phyloP scores from a whole-genome alignment of 2,329 filamentous ascomycete species.

The Emydomyces testavorans region DNA sequence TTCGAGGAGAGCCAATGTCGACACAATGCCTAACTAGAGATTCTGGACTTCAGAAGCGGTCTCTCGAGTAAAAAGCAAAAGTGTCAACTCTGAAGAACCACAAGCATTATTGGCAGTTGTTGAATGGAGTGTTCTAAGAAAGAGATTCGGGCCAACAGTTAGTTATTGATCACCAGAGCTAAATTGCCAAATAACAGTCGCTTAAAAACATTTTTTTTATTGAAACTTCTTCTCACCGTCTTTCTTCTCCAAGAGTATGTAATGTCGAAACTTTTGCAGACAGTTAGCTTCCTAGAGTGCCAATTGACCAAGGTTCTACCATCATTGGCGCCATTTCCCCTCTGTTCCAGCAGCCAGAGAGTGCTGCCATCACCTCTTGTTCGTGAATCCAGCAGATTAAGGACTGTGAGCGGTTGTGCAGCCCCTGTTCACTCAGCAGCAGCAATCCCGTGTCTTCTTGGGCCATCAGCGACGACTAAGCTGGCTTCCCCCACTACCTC shows the following conservation, averaged over 20 bases:
- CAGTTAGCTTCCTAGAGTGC: constrained; percentile 2
- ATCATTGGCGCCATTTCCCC: constrained; percentile 1
- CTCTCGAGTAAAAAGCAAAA: not conserved
- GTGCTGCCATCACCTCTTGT: not conserved
- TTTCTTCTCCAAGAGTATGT: not conserved
- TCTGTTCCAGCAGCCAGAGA: constrained; percentile 1
- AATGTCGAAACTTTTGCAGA: constrained; percentile 6
- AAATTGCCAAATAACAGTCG: not conserved
- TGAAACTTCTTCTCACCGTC: not conserved
- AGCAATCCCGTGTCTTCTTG: no score
- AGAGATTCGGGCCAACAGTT: constrained; percentile 4
- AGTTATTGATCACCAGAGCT: constrained; percentile 4
- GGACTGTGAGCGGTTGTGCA: constrained; percentile 6
- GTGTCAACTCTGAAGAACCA: not conserved
- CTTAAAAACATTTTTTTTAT: constrained; percentile 3
- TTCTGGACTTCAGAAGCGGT: not conserved
- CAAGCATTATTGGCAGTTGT: not conserved
- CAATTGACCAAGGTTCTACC: constrained; percentile 10
- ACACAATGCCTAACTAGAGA: no score
- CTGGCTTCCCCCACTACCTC: constrained; percentile 33
- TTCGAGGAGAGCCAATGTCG: not conserved
- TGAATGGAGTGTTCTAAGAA: not conserved
- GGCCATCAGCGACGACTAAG: constrained; percentile 19
- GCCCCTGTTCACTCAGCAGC: constrained; percentile 4
- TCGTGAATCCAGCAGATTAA: constrained; percentile 4